Base-by-base conservation (phyloP, 2,329 filamentous ascomycete genomes). In the Ophiostoma montium region DNA sequence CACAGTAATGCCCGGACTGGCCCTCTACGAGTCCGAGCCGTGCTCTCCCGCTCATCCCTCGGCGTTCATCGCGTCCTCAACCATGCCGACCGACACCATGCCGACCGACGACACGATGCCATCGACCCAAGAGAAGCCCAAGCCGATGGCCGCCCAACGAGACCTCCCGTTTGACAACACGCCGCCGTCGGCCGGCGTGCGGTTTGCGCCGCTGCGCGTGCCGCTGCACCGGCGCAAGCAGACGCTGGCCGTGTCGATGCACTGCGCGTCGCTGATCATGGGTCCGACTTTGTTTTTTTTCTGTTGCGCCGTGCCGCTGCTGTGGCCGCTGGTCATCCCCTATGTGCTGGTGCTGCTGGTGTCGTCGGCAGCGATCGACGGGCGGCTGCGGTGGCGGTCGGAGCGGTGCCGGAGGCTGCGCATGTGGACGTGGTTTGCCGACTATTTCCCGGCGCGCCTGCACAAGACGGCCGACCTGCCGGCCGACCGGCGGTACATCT, bases 401-500 rank as follows among this genome's bases (percentile, higher is more conserved):
- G 76, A 86, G 52, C 78, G 84, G 61, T 67, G 90, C 53, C 81
- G 90, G 16, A 78, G 75, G 12, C 74, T 84, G 45, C 78, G 77
- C 30, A 67, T 94, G 41, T 98, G 90, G 90, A 84, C 76, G 35
- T 76, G 94, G 42, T 96, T 95, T 61, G 88, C 86, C 23, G 85
- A 80, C 15, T 98, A 96, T 69, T 98, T 94, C 61, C 92, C 92
- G 4, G 86, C 88, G 44, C 77, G 76, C 50, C 74, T 98, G 35
- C 88, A 96, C 68, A 86, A 92, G 56, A 92, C 86, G 4, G 76
- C 84, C 56, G 74, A 82, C 50, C 76, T 98, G 7, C 76, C 84
- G 19, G 76, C 87, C 0, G 87, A 83, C 1, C 75, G 88, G 54
- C 95, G 94, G 65, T 98, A 96, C 67, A 88, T 98, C 54, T 88